Conservation (phyloP, 2,329 filamentous ascomycete genomes). For the Pseudogymnoascus sp. region DNA sequence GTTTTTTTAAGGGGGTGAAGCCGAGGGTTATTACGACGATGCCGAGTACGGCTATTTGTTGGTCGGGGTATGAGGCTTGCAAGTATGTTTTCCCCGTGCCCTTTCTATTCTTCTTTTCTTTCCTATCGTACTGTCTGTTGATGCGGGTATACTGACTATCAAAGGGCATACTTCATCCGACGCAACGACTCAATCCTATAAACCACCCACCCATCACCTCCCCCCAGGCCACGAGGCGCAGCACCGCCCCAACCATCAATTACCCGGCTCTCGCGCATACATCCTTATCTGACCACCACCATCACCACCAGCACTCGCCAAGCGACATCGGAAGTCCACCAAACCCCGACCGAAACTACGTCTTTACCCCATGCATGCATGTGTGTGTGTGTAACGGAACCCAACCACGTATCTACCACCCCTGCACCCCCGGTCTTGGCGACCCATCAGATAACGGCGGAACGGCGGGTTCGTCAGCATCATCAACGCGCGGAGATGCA, state of each 20-base stretch:
- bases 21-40: slow-evolving; percentile 92
- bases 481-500: no score
- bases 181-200: slow-evolving; percentile 35
- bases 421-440: background rate
- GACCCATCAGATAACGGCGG: no score
- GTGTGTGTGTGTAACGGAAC: no score
- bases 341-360: background rate
- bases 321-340: background rate
- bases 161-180: slow-evolving; percentile 52
- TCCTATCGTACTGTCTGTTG: slow-evolving; percentile 10
- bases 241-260: background rate
- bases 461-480: no score
- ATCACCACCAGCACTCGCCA: background rate
- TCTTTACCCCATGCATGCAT: background rate
- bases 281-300: background rate
- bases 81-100: slow-evolving; percentile 42
- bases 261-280: background rate
- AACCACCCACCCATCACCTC: slow-evolving; percentile 2
- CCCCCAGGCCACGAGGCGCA: background rate
- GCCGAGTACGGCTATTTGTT: slow-evolving; percentile 99
- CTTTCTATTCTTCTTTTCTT: background rate
- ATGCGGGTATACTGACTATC: background rate
- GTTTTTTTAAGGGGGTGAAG: slow-evolving; percentile 88
- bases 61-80: slow-evolving; percentile 67
- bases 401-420: background rate